These are phyloP conservation scores for Cadophora malorum DNA, from an alignment of 2,329 filamentous ascomycete genomes.

Conservation along the genomic window DNA sequence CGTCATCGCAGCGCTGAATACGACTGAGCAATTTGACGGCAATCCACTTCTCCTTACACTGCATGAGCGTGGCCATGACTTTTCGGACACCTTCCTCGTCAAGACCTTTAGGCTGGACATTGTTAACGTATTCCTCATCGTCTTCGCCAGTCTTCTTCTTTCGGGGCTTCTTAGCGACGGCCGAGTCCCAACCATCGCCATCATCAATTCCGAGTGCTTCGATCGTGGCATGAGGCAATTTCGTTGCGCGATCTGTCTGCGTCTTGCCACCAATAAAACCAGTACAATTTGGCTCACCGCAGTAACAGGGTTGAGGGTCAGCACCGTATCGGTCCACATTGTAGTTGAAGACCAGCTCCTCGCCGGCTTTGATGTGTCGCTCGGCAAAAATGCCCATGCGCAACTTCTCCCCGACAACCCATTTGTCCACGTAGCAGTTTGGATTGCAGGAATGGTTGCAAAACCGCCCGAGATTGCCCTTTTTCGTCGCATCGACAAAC, in stretches of 20 bases:
- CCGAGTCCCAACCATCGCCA: conserved; percentile 88
- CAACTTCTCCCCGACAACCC: conserved; percentile 95
- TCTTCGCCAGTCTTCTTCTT: conserved; percentile 93
- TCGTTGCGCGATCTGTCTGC: conserved; percentile 93
- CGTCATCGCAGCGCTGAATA: conserved; percentile 85
- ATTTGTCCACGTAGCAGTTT: conserved; percentile 99
- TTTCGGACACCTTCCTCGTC: conserved; percentile 86
- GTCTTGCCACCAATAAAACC: conserved; percentile 98
- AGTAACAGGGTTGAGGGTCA: conserved; percentile 96
- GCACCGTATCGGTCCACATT: conserved; percentile 98
- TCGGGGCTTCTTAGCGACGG: conserved; percentile 85
- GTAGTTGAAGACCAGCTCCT: conserved; percentile 99
- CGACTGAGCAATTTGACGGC: conserved; percentile 91
- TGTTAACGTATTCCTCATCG: conserved; percentile 95
- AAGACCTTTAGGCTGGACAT: conserved; percentile 78
- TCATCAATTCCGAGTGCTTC: conserved; percentile 96
- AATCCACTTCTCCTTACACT: conserved; percentile 99
- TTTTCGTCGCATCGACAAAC: conserved; percentile 97
- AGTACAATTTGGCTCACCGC: conserved; percentile 90
- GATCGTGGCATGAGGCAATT: conserved; percentile 85
- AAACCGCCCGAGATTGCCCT: conserved; percentile 93
- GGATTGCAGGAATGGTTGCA: conserved; percentile 99
- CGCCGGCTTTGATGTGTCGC: conserved; percentile 82
- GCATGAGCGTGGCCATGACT: conserved; percentile 95
- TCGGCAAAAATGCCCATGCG: conserved; percentile 98